Base-by-base conservation (phyloP, 2,329 filamentous ascomycete species). In the Colletotrichum siamense region DNA sequence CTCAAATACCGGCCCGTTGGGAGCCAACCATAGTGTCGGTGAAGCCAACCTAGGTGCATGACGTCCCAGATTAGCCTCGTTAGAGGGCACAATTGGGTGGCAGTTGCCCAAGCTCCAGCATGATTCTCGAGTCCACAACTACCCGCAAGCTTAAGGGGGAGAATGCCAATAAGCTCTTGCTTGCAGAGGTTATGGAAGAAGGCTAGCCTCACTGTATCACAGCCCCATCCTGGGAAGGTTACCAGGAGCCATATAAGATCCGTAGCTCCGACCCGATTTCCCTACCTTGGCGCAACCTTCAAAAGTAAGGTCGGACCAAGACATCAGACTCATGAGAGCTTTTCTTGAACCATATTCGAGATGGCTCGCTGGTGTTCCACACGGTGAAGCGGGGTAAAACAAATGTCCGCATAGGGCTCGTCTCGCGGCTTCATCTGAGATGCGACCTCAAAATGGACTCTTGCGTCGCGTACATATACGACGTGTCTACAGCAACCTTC, bases 261-360 rank as follows among this genome's bases (percentile, higher is more conserved):
- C 7, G 8, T 49, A 5, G 8, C 36, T 9, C 16, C 16, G 5
- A 18, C 16, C 8, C 8, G 16, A 18, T 39, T 18, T 39, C 18
- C 8, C 8, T 24, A n/a, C 39, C 39, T 44, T n/a, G 18, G 2
- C 0, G 9, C 18, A 7, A 49, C 18, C 18, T 6, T n/a, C 18
- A n/a, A 49, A n/a, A 49, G 2, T 0, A 10, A n/a, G 1, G 36
- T 44, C 18, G 9, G 2, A 2, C 5, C 9, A 49, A n/a, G n/a
- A 49, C 39, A 4, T 49, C 18, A 49, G 3, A n/a, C 39, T 49
- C 18, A 7, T n/a, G 18, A 49, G 39, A 49, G 39, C 39, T 49
- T n/a, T 49, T n/a, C 0, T 0, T 49, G 39, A 44, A 4, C 18
- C 18, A n/a, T n/a, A n/a, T 49, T 7, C 18, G 39, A n/a, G 18